Base-by-base conservation (phyloP, 129 eudicot species). In the Scalesia atractyloides region DNA sequence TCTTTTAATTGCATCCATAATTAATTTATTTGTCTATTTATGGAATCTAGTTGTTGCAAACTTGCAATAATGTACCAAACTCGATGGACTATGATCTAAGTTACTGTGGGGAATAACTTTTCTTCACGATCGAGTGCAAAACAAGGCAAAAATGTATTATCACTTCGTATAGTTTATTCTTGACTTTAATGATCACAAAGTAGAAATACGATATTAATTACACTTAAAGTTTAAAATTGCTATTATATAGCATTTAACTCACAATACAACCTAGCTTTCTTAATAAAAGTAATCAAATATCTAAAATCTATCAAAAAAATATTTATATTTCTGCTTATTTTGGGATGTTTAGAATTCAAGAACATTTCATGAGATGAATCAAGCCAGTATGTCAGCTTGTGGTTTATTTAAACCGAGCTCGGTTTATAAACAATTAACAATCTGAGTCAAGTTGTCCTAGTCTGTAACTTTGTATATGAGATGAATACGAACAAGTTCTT, bases 61-160 rank as follows among this genome's bases (percentile, higher is more conserved):
- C 62, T 56, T 19, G 62, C 62, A 56, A 19, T 56, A 34, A 56
- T 56, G 5, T 18, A 56, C 33, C 62, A 56, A 74, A 49, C 44
- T 74, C 33, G 71, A 9, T 63, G 50, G 53, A 73, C 41, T 74
- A 63, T 74, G 53, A 52, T 74, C 8, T 74, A 37, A 36, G 72
- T 64, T 51, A 65, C 51, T 50, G 52, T 17, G 52, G 37, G 18
- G 37, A 22, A 43, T 37, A 65, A 74, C 71, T 9, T 49, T 56
- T 34, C 62, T 20, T 56, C 34, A 56, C 15, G 33, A 56, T 73
- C 16, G 65, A 64, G 72, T 51, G 72, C 52, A 39, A 64, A 15
- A 18, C 54, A 74, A 64, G 78, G 52, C 41, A 61, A 62, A 18
- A 62, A 5, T 13, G 46, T 37, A 12, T 65, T 65, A 65, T 19